Evolutionary conservation across 495 filamentous ascomycete species (phyloP).

Genomic region (Penicillium lagena): DNA sequence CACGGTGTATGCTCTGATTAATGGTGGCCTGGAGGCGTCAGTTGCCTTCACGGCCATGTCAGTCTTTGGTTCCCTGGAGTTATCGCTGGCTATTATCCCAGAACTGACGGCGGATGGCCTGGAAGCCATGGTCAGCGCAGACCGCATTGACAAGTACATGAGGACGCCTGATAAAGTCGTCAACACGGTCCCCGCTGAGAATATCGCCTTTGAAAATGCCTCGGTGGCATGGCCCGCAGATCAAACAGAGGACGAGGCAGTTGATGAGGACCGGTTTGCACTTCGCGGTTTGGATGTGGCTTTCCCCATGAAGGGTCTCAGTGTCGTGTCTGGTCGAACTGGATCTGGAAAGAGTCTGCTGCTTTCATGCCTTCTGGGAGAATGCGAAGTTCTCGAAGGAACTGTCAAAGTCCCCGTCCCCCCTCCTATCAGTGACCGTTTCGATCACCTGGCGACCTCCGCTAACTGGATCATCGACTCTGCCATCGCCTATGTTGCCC

Average conservation of each 20-base stretch:
- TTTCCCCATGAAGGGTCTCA: slow-evolving; percentile 63
- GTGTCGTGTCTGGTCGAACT: slow-evolving; percentile 52
- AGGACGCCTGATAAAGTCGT: slow-evolving; percentile 56
- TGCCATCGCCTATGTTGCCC: slow-evolving; percentile 69
- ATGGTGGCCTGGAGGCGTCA: slow-evolving; percentile 60
- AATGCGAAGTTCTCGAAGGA: slow-evolving; percentile 46
- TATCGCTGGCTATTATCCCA: slow-evolving; percentile 62
- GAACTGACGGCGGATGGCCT: slow-evolving; percentile 62
- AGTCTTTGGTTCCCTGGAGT: slow-evolving; percentile 66
- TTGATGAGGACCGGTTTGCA: slow-evolving; percentile 40
- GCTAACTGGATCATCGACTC: slow-evolving; percentile 44
- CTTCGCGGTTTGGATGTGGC: slow-evolving; percentile 55
- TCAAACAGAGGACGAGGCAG: slow-evolving; percentile 38
- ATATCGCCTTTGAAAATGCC: slow-evolving; percentile 61
- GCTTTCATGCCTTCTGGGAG: slow-evolving; percentile 55
- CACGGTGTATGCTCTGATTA: slow-evolving; percentile 56
- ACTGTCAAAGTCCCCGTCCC: slow-evolving; percentile 39
- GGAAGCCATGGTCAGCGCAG: slow-evolving; percentile 68
- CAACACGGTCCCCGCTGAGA: slow-evolving; percentile 45
- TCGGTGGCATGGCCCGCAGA: slow-evolving; percentile 70
- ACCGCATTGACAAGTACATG: slow-evolving; percentile 69
- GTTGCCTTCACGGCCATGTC: slow-evolving; percentile 77
- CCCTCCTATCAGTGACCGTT: slow-evolving; percentile 15
- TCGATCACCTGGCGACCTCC: slow-evolving; percentile 14
- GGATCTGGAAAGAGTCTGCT: slow-evolving; percentile 62